Percentiles rank a stretch among this genome's conserved stretches.
Conservation (phyloP, 495 filamentous ascomycete species). For the Ascodesmis nigricans region DNA sequence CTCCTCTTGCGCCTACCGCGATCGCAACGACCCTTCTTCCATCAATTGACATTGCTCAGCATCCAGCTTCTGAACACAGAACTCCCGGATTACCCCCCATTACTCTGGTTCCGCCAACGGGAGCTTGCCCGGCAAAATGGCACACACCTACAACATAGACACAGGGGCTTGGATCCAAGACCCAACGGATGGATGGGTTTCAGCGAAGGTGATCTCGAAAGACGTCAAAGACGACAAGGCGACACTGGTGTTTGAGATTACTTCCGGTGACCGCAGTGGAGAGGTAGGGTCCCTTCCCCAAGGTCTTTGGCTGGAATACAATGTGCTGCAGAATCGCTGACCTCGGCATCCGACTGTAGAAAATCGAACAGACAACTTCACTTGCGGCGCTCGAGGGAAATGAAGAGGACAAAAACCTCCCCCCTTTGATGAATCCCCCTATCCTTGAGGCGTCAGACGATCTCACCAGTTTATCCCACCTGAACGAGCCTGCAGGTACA, state of each 20-base stretch:
- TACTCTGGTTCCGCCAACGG: constrained; percentile 6
- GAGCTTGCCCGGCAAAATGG: constrained; percentile 35
- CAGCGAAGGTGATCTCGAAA: constrained; percentile 84
- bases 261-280: constrained; percentile 38
- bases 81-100: no score
- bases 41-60: no score
- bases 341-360: constrained; percentile 10
- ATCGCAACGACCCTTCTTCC: no score
- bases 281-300: constrained; percentile 39
- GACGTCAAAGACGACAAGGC: constrained; percentile 65
- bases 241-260: constrained; percentile 59
- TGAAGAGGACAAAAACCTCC: constrained; percentile 49
- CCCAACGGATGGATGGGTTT: constrained; percentile 82
- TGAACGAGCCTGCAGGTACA: constrained; percentile 98
- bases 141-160: constrained; percentile 90
- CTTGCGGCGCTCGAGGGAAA: constrained; percentile 47
- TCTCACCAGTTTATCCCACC: constrained; percentile 86
- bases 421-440: constrained; percentile 91
- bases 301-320: constrained; percentile 5
- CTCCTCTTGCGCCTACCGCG: no score
- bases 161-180: constrained; percentile 98
- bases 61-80: no score
- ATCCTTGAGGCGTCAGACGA: constrained; percentile 99
- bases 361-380: constrained; percentile 34
- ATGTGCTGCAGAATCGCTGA: constrained; percentile 8